Conservation (phyloP, 2,329 filamentous ascomycete genomes). For the Alternaria gaisen region DNA sequence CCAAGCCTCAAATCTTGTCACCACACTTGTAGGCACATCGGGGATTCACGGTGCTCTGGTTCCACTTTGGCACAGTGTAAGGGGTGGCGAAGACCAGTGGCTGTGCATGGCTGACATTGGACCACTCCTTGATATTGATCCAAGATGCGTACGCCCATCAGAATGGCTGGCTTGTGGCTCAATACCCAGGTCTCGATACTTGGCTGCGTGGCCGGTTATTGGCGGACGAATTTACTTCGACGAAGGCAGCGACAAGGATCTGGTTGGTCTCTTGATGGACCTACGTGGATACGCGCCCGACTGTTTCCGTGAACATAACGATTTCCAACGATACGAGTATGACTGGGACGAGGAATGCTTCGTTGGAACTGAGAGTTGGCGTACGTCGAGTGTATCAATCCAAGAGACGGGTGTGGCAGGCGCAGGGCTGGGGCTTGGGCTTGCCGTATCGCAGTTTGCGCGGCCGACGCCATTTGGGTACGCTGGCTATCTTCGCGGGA, state of each 20-base stretch:
- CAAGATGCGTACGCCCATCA: neutral
- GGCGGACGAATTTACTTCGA: neutral
- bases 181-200: neutral
- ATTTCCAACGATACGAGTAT: neutral
- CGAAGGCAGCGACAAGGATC: neutral
- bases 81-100: neutral
- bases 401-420: neutral
- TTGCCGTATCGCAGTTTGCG: neutral
- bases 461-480: slow-evolving; percentile 2
- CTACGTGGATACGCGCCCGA: neutral
- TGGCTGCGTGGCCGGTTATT: slow-evolving; percentile 6
- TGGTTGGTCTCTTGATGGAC: neutral
- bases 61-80: neutral
- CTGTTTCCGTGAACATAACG: neutral
- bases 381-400: neutral
- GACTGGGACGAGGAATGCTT: slow-evolving; percentile 5
- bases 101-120: neutral
- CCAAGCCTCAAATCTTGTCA: neutral
- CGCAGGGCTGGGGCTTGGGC: neutral
- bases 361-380: neutral
- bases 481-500: slow-evolving; percentile 11
- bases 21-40: neutral
- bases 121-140: neutral
- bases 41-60: neutral
- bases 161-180: slow-evolving; percentile 12